phyloP scores from a whole-genome alignment of 164 flowering plant genomes.

The Sedum album region DNA sequence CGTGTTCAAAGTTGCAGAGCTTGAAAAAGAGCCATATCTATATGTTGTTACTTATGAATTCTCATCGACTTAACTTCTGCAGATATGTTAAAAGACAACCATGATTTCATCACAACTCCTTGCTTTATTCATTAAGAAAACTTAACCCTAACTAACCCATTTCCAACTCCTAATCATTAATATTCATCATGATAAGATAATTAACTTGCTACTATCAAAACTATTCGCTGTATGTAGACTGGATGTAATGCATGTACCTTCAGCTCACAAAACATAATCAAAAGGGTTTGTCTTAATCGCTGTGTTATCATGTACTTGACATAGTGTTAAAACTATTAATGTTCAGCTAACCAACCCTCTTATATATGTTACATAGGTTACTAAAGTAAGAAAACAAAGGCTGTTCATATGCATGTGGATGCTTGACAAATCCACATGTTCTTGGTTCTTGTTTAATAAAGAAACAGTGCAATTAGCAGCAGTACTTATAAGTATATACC shows the following conservation, averaged over 20 bases:
- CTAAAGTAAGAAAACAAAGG: not conserved
- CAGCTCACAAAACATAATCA: not conserved
- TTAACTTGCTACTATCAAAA: not conserved
- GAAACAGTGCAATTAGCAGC: not conserved
- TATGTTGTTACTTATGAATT: not conserved
- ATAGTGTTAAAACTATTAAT: not conserved
- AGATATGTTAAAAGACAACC: not conserved
- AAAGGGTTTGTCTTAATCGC: not conserved
- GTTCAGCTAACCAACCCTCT: not conserved
- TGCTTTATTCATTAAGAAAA: not conserved
- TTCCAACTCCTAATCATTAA: slow-evolving; percentile 1
- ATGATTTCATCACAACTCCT: slow-evolving; percentile 5
- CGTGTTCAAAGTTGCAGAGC: not conserved
- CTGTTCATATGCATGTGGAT: slow-evolving; percentile 2
- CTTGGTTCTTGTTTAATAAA: slow-evolving; percentile 3
- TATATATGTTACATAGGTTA: not conserved
- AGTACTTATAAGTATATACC: not conserved
- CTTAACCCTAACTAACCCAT: not conserved
- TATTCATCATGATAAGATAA: not conserved
- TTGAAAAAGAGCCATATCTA: not conserved
- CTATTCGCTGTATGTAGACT: not conserved
- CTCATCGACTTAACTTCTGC: not conserved
- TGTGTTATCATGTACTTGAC: not conserved
- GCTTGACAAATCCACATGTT: not conserved
- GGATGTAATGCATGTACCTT: not conserved